phyloP scores from a whole-genome alignment of 2,329 filamentous ascomycete genomes.

The Exutisphaerella laricina region DNA sequence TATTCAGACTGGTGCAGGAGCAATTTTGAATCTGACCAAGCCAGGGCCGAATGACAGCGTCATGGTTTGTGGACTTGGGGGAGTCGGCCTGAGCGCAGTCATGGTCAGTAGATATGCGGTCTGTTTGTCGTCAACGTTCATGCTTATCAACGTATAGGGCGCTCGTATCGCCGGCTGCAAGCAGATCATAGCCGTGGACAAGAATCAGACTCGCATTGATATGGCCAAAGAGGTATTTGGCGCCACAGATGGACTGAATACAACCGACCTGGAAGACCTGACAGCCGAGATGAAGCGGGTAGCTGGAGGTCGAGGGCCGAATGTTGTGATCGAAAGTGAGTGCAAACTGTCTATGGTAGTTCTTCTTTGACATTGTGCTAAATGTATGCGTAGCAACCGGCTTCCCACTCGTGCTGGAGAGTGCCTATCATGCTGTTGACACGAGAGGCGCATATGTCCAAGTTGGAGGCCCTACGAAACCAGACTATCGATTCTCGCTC shows the following conservation, averaged over 20 bases:
- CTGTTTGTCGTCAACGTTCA: neutral
- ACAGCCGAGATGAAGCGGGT: slow-evolving; percentile 30
- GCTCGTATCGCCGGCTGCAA: slow-evolving; percentile 26
- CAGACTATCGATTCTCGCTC: slow-evolving; percentile 37
- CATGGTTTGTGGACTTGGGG: slow-evolving; percentile 24
- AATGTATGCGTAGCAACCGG: slow-evolving; percentile 16
- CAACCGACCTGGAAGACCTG: slow-evolving; percentile 24
- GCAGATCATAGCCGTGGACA: slow-evolving; percentile 38
- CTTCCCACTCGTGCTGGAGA: slow-evolving; percentile 16
- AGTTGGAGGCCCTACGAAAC: slow-evolving; percentile 40
- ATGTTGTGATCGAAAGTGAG: slow-evolving; percentile 39
- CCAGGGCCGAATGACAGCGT: slow-evolving; percentile 21
- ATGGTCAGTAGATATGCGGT: slow-evolving; percentile 27
- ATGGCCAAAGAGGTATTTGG: slow-evolving; percentile 35
- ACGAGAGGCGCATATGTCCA: slow-evolving; percentile 41
- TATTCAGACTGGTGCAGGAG: slow-evolving; percentile 26
- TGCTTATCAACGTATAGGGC: slow-evolving; percentile 11
- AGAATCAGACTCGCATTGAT: slow-evolving; percentile 31
- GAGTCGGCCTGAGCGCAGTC: slow-evolving; percentile 32
- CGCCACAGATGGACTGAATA: slow-evolving; percentile 38
- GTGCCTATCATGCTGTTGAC: slow-evolving; percentile 16
- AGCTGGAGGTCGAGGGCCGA: slow-evolving; percentile 34
- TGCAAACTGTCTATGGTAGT: neutral
- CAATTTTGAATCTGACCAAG: slow-evolving; percentile 24
- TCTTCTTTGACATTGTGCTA: too few relatives aligned